Base-by-base conservation (phyloP, 441 rosid species). In the Arabidopsis lyrata region DNA sequence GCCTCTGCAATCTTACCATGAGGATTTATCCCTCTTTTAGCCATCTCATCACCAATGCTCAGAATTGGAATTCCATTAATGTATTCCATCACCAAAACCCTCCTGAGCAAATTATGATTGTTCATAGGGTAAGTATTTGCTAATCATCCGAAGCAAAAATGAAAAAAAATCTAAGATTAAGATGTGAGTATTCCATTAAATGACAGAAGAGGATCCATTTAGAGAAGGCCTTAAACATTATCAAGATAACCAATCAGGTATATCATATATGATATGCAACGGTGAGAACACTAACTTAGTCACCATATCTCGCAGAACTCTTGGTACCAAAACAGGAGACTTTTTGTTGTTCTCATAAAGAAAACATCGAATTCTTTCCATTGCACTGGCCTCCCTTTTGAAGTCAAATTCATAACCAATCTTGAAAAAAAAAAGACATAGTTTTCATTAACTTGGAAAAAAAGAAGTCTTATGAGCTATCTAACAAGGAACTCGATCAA, bases 371-470 rank as follows among this genome's bases (percentile, higher is more conserved):
- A 94, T 90, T 77, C 83, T 88, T 63, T 89, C 88, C 99, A 94
- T 94, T 31, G 97, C 97, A 74, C 82, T 70, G 31, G 94, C 97
- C 80, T 94, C 99, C 77, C 95, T 88, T 64, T 34, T 54, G 78
- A 94, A 94, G 83, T 94, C 99, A 86, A 94, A 94, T 74, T 94
- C 99, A 81, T 87, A 92, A 39, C 94, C 97, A 74, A 94, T 92
- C 99, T 94, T 75, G 84, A 79, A 79, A 45, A 54, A 56, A 84
- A 20, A 72, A 52, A 63, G 72, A 11, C 63, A 66, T 57, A 73
- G 4, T 11, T 35, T 50, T 60, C 4, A n/a, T 27, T 68, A 12
- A 77, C 42, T 58, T 22, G 55, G 50, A 64, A 5, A 59, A 64
- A 63, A 57, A 20, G 11, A 56, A 70, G 62, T 38, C 56, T 49